Evolutionary conservation across 331 rosid genomes (phyloP).

Genomic region (Malus hybrid): DNA sequence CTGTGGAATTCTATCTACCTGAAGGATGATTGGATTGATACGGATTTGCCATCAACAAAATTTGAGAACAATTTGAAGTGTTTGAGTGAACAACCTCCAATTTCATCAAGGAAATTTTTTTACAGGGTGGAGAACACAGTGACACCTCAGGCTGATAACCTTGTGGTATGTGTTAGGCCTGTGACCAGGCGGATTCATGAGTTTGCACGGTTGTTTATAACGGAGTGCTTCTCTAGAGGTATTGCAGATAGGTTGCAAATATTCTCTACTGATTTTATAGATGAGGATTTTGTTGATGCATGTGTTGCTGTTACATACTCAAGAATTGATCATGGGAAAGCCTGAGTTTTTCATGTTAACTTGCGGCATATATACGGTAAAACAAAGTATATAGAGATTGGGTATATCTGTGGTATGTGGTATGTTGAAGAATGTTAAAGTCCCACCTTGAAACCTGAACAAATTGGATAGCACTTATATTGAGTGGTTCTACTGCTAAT

Average conservation of each 20-base stretch:
- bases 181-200: conserved; percentile 65
- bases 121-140: conserved; percentile 89
- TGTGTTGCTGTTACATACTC: conserved; percentile 72
- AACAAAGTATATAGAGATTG: no score
- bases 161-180: conserved; percentile 58
- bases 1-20: conserved; percentile 54
- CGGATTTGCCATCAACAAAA: conserved; percentile 79
- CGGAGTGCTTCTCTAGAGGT: conserved; percentile 44
- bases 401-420: no score
- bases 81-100: conserved; percentile 62
- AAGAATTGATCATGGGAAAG: conserved; percentile 49
- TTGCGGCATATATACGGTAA: background rate
- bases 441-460: no score
- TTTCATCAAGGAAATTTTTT: conserved; percentile 51
- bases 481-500: no score
- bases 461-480: no score
- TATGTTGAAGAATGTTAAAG: no score
- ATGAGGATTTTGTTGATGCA: conserved; percentile 78
- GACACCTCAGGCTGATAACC: conserved; percentile 67
- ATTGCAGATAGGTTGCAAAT: conserved; percentile 54
- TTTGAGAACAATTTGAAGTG: conserved; percentile 66
- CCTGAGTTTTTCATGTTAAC: conserved; percentile 11
- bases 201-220: conserved; percentile 59
- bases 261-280: conserved; percentile 69
- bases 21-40: conserved; percentile 75